Conservation (phyloP, 179 eudicot species). For the Beta corolliflora region DNA sequence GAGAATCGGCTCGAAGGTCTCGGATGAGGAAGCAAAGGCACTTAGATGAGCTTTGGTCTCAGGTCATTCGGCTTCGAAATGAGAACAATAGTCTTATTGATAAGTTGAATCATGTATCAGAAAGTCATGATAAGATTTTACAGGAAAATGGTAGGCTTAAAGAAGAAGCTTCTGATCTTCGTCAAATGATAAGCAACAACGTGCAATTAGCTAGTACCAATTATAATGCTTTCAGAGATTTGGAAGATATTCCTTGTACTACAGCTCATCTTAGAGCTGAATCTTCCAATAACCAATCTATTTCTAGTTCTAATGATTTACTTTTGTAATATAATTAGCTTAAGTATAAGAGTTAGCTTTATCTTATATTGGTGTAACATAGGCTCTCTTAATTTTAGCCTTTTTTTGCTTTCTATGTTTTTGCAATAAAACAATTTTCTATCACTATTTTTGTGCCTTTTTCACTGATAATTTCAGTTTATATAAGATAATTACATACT, state of each 20-base stretch:
- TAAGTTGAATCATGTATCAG: constrained; percentile 47
- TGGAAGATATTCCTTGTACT: constrained; percentile 34
- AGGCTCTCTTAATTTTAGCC: background rate
- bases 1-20: constrained; percentile 85
- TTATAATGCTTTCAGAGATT: constrained; percentile 38
- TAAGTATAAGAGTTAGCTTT: background rate
- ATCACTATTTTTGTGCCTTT: no score
- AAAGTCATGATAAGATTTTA: constrained; percentile 47
- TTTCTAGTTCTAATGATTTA: constrained; percentile 29
- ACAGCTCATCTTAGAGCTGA: constrained; percentile 21
- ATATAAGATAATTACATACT: no score
- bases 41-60: constrained; percentile 79
- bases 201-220: constrained; percentile 60
- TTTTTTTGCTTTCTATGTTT: no score
- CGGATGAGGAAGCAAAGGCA: constrained; percentile 87
- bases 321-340: constrained; percentile 13
- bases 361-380: constrained; percentile 16
- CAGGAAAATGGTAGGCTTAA: constrained; percentile 67
- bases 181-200: constrained; percentile 48
- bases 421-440: no score
- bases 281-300: constrained; percentile 20
- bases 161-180: constrained; percentile 61
- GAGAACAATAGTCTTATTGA: constrained; percentile 66
- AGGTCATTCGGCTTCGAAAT: constrained; percentile 65
- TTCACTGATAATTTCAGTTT: no score